phyloP scores from a whole-genome alignment of 108 stramenopile species.

The Discostella stelligeroides region DNA sequence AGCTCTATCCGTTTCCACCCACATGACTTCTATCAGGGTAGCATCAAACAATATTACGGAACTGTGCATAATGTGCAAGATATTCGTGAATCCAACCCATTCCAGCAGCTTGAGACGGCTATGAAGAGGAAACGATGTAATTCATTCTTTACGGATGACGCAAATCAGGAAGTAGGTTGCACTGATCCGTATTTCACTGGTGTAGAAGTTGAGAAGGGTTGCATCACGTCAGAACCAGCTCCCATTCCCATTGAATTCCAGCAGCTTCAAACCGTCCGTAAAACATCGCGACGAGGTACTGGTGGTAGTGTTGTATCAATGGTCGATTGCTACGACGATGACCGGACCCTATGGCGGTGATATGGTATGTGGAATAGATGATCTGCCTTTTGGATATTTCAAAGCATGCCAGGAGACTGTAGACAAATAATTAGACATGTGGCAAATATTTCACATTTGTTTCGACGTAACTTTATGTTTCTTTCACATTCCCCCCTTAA shows the following conservation, averaged over 20 bases:
- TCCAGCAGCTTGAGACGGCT: not conserved
- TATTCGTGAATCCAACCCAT: not conserved
- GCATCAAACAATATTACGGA: not conserved
- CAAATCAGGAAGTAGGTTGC: not conserved
- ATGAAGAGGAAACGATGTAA: not conserved
- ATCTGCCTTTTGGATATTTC: no score
- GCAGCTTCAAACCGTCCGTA: not conserved
- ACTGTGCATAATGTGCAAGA: not conserved
- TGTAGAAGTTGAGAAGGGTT: not conserved
- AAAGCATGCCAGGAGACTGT: no score
- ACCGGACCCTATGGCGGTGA: no score
- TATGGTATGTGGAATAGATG: no score
- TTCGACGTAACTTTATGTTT: constrained; percentile 10
- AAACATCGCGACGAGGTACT: no score
- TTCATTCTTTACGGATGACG: not conserved
- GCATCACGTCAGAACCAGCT: no score
- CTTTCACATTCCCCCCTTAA: constrained; percentile 3
- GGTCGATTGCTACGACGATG: no score
- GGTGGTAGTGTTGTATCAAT: no score
- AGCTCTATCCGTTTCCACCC: not conserved
- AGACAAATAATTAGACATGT: no score
- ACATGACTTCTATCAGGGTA: not conserved
- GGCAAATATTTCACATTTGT: not conserved
- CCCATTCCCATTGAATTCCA: not conserved
- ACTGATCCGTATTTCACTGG: not conserved